Base-by-base conservation (phyloP, 2,329 filamentous ascomycete species). In the Colletotrichum endophyticum region DNA sequence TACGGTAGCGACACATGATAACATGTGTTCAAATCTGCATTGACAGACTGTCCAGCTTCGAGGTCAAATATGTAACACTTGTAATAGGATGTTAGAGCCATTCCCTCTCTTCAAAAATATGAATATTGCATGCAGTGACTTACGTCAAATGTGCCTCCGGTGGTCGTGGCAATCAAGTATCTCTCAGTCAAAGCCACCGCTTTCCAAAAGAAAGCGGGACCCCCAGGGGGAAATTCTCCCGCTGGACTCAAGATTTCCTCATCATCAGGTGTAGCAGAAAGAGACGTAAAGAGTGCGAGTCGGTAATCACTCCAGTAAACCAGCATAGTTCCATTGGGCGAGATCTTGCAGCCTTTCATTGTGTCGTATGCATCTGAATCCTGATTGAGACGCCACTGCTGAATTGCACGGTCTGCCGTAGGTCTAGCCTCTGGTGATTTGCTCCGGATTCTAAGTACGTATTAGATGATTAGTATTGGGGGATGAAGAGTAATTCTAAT, bases 1-100 rank as follows among this genome's bases (percentile, higher is more conserved):
- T 32, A 12, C 6, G 66, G 44, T 13, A 68, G 32, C 15, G 66
- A 32, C 3, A 68, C 44, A 19, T 27, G 27, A 25, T 66, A 44
- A 5, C 62, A 66, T 6, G 62, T 66, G 3, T 44, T 12, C 7
- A 66, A 8, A 25, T 36, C 30, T n/a, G 62, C 62, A 9, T 66
- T 16, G 8, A 44, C 62, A 2, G 62, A 66, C 7, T 30, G 0
- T 25, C 62, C 62, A 0, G 32, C 62, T 66, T 68, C 66, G 5
- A 68, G 39, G 13, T 68, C 66, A 16, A 68, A 68, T 16, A 68
- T 57, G 22, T 68, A 68, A 4, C 66, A 68, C 66, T 67, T 12
- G 11, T 4, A 16, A 11, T 9, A 11, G 4, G 7, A 15, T 6
- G 1, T 67, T 25, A 67, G 39, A 13, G 2, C 2, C 1, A 49